These are phyloP conservation scores for Casuarina cunninghamiana DNA, from an alignment of 306 rosid genomes.

Conservation along the genomic window DNA sequence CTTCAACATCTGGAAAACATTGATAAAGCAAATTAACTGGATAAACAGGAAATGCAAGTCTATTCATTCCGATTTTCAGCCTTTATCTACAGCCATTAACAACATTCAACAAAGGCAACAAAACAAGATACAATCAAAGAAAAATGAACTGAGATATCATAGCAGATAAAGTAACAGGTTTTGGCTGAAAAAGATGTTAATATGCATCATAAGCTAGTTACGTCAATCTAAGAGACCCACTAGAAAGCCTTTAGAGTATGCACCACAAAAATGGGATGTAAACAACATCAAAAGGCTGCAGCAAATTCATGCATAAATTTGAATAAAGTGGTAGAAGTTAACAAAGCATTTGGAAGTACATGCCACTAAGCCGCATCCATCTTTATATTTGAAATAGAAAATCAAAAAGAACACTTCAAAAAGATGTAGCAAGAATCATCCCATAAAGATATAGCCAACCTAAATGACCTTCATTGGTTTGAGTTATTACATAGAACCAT, in stretches of 20 bases:
- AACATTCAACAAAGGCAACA: conserved; percentile 15
- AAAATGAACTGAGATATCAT: neutral
- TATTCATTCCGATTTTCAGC: neutral
- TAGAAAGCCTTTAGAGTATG: neutral
- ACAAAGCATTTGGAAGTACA: neutral
- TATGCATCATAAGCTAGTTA: neutral
- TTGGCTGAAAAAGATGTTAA: neutral
- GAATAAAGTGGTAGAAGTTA: neutral
- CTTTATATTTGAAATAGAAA: neutral
- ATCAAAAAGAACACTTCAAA: neutral
- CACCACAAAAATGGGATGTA: neutral
- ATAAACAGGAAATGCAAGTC: conserved; percentile 15
- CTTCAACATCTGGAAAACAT: conserved; percentile 57
- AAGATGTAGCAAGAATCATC: neutral
- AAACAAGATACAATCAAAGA: neutral
- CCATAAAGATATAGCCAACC: neutral
- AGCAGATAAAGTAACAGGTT: neutral
- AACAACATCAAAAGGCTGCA: neutral
- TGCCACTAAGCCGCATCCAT: neutral
- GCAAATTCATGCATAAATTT: neutral
- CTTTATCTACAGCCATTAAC: neutral
- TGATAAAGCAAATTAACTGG: conserved; percentile 27
- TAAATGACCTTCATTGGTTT: neutral
- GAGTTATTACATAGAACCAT: neutral
- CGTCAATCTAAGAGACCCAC: neutral